These are phyloP conservation scores for Asclepias syriaca DNA, from an alignment of 257 asterid genomes.

Conservation along the genomic window DNA sequence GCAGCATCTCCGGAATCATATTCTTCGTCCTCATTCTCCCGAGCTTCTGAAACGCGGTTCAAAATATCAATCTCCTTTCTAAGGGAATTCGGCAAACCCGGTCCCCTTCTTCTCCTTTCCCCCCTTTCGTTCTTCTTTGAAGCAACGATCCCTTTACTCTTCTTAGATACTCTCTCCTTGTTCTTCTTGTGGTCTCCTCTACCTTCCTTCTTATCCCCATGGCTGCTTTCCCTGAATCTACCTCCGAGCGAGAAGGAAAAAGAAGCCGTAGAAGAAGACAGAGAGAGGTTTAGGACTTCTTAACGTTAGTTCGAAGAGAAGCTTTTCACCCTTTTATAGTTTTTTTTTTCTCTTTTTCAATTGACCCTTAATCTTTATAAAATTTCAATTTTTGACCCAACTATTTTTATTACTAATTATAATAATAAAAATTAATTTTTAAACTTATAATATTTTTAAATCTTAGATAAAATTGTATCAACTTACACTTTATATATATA, in stretches of 20 bases:
- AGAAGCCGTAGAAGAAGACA: neutral
- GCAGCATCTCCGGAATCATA: constrained; percentile 26
- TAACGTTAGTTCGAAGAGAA: neutral
- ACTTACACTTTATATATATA: no score
- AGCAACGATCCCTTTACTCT: neutral
- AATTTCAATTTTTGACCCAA: no score
- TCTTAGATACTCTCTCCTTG: neutral
- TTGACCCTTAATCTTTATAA: no score
- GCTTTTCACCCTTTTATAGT: no score
- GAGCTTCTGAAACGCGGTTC: constrained; percentile 11
- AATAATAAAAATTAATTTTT: no score
- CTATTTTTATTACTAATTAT: no score
- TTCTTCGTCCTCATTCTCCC: constrained; percentile 34
- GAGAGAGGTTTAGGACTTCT: constrained; percentile 1
- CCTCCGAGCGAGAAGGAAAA: neutral
- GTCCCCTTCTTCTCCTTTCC: constrained; percentile 46
- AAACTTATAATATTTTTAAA: no score
- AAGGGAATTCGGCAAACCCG: constrained; percentile 64
- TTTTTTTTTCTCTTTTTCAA: no score
- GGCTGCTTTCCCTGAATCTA: neutral
- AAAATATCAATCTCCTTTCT: constrained; percentile 39
- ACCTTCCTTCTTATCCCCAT: constrained; percentile 14
- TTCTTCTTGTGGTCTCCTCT: constrained; percentile 3
- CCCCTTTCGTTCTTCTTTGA: constrained; percentile 11
- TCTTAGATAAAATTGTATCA: no score